Percentiles rank a stretch among this genome's conserved stretches.
Conservation (phyloP, 306 rosid species). For the Alnus rubra region DNA sequence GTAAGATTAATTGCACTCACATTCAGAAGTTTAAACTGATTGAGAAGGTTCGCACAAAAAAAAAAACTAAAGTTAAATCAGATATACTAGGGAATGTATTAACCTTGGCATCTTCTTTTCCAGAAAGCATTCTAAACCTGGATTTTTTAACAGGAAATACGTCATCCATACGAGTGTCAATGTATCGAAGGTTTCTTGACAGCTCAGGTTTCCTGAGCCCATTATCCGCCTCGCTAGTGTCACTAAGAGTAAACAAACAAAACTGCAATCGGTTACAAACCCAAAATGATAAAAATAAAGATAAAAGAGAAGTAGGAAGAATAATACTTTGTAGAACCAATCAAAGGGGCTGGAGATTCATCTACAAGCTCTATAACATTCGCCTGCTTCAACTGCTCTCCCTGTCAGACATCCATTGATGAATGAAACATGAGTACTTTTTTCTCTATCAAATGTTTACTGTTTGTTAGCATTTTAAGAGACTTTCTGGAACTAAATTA, state of each 20-base stretch:
- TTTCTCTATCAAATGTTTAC: background rate
- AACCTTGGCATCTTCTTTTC: slow-evolving; percentile 86
- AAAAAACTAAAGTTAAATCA: background rate
- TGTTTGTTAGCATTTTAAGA: background rate
- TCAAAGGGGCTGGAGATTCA: slow-evolving; percentile 39
- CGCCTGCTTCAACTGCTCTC: slow-evolving; percentile 51
- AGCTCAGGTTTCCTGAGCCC: slow-evolving; percentile 45
- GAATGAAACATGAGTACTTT: background rate
- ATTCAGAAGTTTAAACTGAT: slow-evolving; percentile 16
- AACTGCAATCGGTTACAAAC: slow-evolving; percentile 4
- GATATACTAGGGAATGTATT: slow-evolving; percentile 6
- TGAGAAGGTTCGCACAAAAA: background rate
- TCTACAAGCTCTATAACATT: slow-evolving; percentile 34
- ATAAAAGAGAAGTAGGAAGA: slow-evolving; percentile 12
- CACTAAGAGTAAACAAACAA: slow-evolving; percentile 33
- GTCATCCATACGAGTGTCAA: slow-evolving; percentile 69
- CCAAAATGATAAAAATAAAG: slow-evolving; percentile 1
- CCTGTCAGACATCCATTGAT: slow-evolving; percentile 33
- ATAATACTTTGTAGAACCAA: slow-evolving; percentile 37
- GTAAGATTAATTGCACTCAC: slow-evolving; percentile 12
- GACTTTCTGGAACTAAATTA: background rate
- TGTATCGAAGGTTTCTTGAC: slow-evolving; percentile 54
- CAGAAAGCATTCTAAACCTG: slow-evolving; percentile 41
- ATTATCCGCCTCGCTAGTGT: slow-evolving; percentile 37
- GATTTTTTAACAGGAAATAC: slow-evolving; percentile 63